Evolutionary conservation across 805 yeast species (phyloP).

Genomic region (Hanseniaspora nectarophila): DNA sequence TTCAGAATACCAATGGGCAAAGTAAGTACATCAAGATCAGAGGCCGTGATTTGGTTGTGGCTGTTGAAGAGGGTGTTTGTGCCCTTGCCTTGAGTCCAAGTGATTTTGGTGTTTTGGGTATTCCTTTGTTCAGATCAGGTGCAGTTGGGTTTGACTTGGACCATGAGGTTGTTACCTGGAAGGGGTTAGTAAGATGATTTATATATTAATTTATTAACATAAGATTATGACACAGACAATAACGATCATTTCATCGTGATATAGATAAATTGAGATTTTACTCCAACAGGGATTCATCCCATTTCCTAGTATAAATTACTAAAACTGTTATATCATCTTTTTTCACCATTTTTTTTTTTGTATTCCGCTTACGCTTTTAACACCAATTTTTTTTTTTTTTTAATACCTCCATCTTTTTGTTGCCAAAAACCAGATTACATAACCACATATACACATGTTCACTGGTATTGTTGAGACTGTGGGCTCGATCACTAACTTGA

Average conservation of each 20-base stretch:
- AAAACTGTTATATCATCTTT: too few relatives aligned
- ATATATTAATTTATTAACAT: background rate
- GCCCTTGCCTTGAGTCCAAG: slow-evolving; percentile 22
- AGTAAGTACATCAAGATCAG: slow-evolving; percentile 1
- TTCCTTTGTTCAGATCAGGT: slow-evolving; percentile 50
- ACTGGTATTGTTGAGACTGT: slow-evolving; percentile 75
- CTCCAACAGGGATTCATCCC: too few relatives aligned
- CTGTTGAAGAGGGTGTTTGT: slow-evolving; percentile 20
- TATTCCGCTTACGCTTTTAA: background rate
- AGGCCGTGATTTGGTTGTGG: slow-evolving; percentile 16
- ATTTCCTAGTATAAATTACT: too few relatives aligned
- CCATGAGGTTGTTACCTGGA: background rate
- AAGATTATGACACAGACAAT: too few relatives aligned
- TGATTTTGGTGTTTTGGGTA: slow-evolving; percentile 44
- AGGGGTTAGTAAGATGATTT: background rate
- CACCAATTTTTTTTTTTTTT: too few relatives aligned
- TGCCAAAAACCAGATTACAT: background rate
- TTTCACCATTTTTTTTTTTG: too few relatives aligned
- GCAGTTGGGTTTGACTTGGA: slow-evolving; percentile 59
- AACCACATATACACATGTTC: slow-evolving; percentile 44
- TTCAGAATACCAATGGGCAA: background rate
- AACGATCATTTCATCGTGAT: too few relatives aligned
- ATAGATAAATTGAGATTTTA: too few relatives aligned
- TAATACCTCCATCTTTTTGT: too few relatives aligned
- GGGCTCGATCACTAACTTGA: slow-evolving; percentile 36